Conservation (phyloP, 345 rosid genomes). For the Populus euphratica region DNA sequence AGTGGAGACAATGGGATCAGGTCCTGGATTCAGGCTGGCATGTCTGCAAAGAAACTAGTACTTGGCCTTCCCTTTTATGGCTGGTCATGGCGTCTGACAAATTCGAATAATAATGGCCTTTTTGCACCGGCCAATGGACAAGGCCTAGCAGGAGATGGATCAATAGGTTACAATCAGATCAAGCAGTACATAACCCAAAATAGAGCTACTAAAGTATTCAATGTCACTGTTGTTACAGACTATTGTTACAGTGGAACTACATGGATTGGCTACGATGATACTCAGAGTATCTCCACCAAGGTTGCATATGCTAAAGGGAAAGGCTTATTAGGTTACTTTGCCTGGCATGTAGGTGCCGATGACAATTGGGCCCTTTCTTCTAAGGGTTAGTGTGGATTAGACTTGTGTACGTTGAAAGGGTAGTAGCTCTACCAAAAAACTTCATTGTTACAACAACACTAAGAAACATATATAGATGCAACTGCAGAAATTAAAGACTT, state of each 20-base stretch:
- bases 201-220: not conserved
- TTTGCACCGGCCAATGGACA: conserved; percentile 19
- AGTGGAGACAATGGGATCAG: conserved; percentile 17
- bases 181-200: conserved; percentile 12
- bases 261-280: conserved; percentile 27
- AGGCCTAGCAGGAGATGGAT: conserved; percentile 9
- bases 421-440: too few relatives aligned
- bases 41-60: conserved; percentile 17
- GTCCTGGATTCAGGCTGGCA: conserved; percentile 20
- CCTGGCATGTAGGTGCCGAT: conserved; percentile 29
- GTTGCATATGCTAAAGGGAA: conserved; percentile 21
- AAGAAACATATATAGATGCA: too few relatives aligned
- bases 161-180: conserved; percentile 4
- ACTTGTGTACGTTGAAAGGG: too few relatives aligned
- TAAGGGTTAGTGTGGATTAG: conserved; percentile 3
- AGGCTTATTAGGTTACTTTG: conserved; percentile 25
- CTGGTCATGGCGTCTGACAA: conserved; percentile 18
- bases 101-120: conserved; percentile 17
- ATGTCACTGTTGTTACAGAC: conserved; percentile 9
- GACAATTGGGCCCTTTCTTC: conserved; percentile 17
- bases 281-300: conserved; percentile 14
- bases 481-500: too few relatives aligned
- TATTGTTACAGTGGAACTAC: conserved; percentile 21
- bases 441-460: too few relatives aligned
- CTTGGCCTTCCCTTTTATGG: conserved; percentile 29